Evolutionary conservation across 139 green algal genomes (phyloP).

Genomic region (Zygnema cylindricum): DNA sequence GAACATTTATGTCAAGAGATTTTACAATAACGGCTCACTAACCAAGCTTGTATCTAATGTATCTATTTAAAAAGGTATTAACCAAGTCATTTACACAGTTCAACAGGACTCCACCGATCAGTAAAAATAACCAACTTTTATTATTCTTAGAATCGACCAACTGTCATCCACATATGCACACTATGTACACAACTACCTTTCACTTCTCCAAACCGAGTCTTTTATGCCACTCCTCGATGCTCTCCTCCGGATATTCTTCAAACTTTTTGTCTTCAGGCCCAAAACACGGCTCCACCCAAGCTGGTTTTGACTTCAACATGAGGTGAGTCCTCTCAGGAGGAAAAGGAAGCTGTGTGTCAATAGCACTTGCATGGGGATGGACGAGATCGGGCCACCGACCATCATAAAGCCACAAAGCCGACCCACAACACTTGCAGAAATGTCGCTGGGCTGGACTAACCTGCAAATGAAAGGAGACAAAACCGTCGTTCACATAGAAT

Average conservation of each 20-base stretch:
- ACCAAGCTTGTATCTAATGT: too few species aligned
- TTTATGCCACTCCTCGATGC: slow-evolving; percentile 71
- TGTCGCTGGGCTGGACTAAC: slow-evolving; percentile 60
- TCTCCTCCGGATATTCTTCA: slow-evolving; percentile 68
- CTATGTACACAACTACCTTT: too few species aligned
- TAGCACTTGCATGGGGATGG: slow-evolving; percentile 68
- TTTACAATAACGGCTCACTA: too few species aligned
- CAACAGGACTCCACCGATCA: too few species aligned
- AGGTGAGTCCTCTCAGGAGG: slow-evolving; percentile 66
- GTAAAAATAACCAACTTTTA: too few species aligned
- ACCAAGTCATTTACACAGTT: too few species aligned
- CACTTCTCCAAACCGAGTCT: slow-evolving; percentile 49
- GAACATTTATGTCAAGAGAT: too few species aligned
- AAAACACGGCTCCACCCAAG: slow-evolving; percentile 61
- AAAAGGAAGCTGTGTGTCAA: slow-evolving; percentile 66
- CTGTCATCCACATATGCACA: too few species aligned
- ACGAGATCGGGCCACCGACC: slow-evolving; percentile 63
- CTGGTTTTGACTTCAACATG: slow-evolving; percentile 67
- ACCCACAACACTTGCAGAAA: slow-evolving; percentile 68
- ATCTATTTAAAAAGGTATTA: too few species aligned
- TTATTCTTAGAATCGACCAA: too few species aligned
- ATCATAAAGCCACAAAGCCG: slow-evolving; percentile 65
- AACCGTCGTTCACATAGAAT: neutral
- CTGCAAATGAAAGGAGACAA: slow-evolving; percentile 42
- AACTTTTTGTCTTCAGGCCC: slow-evolving; percentile 59